Evolutionary conservation across 495 filamentous ascomycete species (phyloP).

Genomic region (Annulohypoxylon maeteangense): DNA sequence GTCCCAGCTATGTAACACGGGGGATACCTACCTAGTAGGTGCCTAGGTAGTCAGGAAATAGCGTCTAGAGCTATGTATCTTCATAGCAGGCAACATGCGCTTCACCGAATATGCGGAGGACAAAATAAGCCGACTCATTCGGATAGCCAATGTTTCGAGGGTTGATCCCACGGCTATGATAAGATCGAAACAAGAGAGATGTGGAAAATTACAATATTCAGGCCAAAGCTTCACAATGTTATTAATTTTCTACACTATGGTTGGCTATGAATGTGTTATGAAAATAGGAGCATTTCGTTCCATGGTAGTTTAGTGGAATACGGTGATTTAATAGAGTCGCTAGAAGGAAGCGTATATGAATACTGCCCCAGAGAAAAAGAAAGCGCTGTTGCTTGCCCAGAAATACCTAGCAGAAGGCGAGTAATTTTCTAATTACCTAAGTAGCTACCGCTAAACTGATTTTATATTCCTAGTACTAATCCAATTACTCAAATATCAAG

Average conservation of each 20-base stretch:
- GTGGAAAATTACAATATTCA: too few species aligned
- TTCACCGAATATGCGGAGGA: not conserved
- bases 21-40: too few species aligned
- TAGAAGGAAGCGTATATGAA: not conserved
- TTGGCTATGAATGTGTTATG: too few species aligned
- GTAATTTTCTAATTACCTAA: not conserved
- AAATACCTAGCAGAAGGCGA: constrained; percentile 3
- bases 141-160: not conserved
- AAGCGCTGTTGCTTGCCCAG: not conserved
- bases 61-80: too few species aligned
- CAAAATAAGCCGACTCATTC: not conserved
- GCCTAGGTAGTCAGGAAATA: too few species aligned
- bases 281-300: not conserved
- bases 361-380: too few species aligned
- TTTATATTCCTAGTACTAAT: not conserved
- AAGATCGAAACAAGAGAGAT: too few species aligned
- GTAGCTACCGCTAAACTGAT: too few species aligned
- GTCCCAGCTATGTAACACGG: too few species aligned
- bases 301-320: not conserved
- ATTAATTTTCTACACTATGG: too few species aligned
- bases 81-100: not conserved
- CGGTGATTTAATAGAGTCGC: not conserved
- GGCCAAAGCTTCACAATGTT: too few species aligned
- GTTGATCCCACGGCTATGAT: not conserved
- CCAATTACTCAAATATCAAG: not conserved